phyloP scores from a whole-genome alignment of 2,329 filamentous ascomycete species.

The Epichloe bromicola region DNA sequence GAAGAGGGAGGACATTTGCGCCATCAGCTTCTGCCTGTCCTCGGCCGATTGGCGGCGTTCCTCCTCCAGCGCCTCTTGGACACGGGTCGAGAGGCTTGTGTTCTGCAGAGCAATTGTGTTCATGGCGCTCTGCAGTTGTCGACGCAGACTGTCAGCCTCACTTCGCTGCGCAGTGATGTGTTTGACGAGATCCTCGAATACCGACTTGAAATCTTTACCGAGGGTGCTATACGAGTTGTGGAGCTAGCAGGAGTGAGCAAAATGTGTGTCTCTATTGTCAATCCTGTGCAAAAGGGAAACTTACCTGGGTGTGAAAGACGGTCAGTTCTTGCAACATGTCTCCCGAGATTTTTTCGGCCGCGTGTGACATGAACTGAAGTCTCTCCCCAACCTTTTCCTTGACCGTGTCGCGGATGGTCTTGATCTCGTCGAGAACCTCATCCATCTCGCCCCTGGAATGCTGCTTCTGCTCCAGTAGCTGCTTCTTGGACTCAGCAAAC shows the following conservation, averaged over 20 bases:
- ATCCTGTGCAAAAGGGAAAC: constrained; percentile 9
- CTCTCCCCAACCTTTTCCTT: constrained; percentile 78
- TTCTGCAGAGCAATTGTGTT: constrained; percentile 56
- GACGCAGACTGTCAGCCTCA: constrained; percentile 60
- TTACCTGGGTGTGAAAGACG: constrained; percentile 60
- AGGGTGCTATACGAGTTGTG: constrained; percentile 74
- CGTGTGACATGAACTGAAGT: constrained; percentile 66
- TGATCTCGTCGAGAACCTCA: constrained; percentile 81
- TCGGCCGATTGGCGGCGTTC: constrained; percentile 60
- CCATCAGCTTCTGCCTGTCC: constrained; percentile 61
- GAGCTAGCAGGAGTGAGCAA: constrained; percentile 34
- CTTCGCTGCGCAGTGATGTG: constrained; percentile 64
- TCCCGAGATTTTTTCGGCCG: constrained; percentile 74
- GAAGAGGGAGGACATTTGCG: constrained; percentile 67
- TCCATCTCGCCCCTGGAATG: constrained; percentile 78
- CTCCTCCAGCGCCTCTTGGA: constrained; percentile 60
- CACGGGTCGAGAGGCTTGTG: constrained; percentile 47
- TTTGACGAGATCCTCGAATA: constrained; percentile 70
- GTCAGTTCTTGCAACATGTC: constrained; percentile 79
- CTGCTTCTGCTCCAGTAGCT: constrained; percentile 54
- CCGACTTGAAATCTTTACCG: constrained; percentile 71
- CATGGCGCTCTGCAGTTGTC: constrained; percentile 59
- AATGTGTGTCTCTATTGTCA: too few relatives aligned
- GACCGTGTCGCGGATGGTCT: constrained; percentile 74
- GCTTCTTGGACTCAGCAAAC: constrained; percentile 54